These are phyloP conservation scores for Fonsecaea multimorphosa DNA, from an alignment of 2,329 filamentous ascomycete genomes.

Conservation along the genomic window DNA sequence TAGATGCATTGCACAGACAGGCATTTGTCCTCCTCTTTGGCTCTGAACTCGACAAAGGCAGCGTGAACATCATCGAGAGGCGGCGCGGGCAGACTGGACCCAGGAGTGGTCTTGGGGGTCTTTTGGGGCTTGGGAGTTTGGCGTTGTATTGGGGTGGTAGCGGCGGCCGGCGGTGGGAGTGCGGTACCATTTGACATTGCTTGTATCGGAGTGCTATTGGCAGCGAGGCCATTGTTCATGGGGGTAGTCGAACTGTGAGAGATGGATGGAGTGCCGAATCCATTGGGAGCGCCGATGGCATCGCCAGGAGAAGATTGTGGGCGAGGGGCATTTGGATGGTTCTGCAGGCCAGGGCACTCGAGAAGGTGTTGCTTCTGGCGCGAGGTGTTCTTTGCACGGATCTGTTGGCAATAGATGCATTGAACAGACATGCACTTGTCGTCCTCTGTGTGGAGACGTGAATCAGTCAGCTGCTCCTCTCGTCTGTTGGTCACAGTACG, in stretches of 20 bases:
- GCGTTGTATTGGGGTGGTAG: constrained; percentile 30
- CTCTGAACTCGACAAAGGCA: constrained; percentile 52
- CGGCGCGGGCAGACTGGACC: constrained; percentile 51
- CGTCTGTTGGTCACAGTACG: constrained; percentile 29
- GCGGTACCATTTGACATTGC: constrained; percentile 45
- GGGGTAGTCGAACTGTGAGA: constrained; percentile 52
- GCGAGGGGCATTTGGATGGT: constrained; percentile 53
- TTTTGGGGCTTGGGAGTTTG: constrained; percentile 35
- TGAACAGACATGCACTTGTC: constrained; percentile 58
- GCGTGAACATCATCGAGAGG: constrained; percentile 58
- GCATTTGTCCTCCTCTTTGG: constrained; percentile 46
- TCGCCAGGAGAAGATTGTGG: constrained; percentile 48
- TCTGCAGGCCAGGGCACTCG: constrained; percentile 56
- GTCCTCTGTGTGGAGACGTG: constrained; percentile 37
- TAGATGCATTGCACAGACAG: constrained; percentile 59
- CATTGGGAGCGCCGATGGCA: constrained; percentile 51
- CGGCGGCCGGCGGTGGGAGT: constrained; percentile 41
- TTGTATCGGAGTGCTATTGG: constrained; percentile 52
- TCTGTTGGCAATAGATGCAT: constrained; percentile 61
- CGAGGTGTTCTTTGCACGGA: constrained; percentile 60
- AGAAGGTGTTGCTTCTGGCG: constrained; percentile 60
- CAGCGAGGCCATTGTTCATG: constrained; percentile 53
- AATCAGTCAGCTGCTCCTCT: constrained; percentile 26
- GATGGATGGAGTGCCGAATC: constrained; percentile 51
- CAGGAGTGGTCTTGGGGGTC: constrained; percentile 35